Percentiles rank a stretch among this genome's conserved stretches.
Conservation (phyloP, 2,329 filamentous ascomycete species). For the Magnaporthiopsis poae region DNA sequence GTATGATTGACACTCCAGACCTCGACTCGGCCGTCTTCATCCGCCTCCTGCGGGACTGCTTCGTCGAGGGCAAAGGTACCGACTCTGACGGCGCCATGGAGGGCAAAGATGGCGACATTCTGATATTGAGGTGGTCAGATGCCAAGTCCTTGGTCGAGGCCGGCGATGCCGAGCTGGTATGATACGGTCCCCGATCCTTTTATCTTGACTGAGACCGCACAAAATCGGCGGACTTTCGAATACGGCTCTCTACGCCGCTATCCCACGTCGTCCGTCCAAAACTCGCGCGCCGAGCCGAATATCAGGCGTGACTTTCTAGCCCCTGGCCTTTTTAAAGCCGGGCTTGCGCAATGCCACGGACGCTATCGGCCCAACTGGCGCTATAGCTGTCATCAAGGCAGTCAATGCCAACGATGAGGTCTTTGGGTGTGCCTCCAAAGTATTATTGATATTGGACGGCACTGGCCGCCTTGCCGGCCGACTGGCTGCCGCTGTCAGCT, state of each 20-base stretch:
- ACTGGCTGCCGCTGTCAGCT: neutral
- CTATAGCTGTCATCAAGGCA: neutral
- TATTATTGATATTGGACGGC: neutral
- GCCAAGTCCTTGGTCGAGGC: constrained; percentile 50
- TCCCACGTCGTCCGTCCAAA: neutral
- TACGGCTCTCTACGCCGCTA: neutral
- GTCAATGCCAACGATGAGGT: neutral
- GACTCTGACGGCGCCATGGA: constrained; percentile 53
- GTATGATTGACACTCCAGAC: constrained; percentile 86
- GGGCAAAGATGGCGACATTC: constrained; percentile 51
- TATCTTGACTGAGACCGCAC: neutral
- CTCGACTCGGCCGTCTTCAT: constrained; percentile 76
- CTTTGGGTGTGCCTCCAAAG: neutral
- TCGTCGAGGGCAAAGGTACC: constrained; percentile 51
- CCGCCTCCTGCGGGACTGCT: constrained; percentile 53
- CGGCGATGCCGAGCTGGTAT: constrained; percentile 50
- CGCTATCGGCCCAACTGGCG: neutral
- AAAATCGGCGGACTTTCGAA: neutral
- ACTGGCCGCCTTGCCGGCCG: neutral
- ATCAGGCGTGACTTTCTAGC: neutral
- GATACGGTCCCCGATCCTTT: constrained; percentile 18
- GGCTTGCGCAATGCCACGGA: neutral
- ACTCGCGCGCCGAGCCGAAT: neutral
- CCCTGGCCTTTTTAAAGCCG: neutral
- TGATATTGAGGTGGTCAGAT: constrained; percentile 66